Conservation (phyloP, 345 rosid genomes). For the Eucalyptus melliodora region DNA sequence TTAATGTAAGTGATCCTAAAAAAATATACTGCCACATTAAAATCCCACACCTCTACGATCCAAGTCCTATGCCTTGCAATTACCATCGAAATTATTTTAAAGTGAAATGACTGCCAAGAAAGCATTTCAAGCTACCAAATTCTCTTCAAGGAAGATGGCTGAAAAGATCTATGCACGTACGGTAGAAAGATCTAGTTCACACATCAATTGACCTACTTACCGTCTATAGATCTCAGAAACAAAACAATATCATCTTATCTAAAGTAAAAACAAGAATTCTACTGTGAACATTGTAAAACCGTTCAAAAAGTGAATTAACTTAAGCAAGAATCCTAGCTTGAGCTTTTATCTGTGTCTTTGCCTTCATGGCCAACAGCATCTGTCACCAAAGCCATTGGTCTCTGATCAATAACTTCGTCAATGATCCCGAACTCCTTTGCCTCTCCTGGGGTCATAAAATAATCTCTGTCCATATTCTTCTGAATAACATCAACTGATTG, state of each 20-base stretch:
- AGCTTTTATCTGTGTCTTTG: slow-evolving; percentile 54
- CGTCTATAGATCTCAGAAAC: background rate
- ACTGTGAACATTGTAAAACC: background rate
- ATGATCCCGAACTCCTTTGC: slow-evolving; percentile 92
- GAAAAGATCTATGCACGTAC: background rate
- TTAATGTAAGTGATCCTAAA: background rate
- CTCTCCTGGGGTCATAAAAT: slow-evolving; percentile 91
- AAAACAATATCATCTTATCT: background rate
- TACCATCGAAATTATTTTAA: background rate
- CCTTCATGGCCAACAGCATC: slow-evolving; percentile 62
- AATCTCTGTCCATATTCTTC: slow-evolving; percentile 94
- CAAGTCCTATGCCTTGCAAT: background rate
- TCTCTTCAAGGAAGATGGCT: background rate
- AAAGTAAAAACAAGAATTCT: background rate
- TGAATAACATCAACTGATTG: slow-evolving; percentile 64
- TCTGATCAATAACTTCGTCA: slow-evolving; percentile 87
- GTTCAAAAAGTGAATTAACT: background rate
- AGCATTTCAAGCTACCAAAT: background rate
- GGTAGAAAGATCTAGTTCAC: background rate
- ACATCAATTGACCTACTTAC: background rate
- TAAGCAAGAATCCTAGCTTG: slow-evolving; percentile 15
- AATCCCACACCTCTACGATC: background rate
- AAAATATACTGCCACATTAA: background rate
- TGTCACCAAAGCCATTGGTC: slow-evolving; percentile 71
- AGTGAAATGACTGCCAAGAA: background rate